Base-by-base conservation (phyloP, 305 asterid species). In the Fraxinus sp. region DNA sequence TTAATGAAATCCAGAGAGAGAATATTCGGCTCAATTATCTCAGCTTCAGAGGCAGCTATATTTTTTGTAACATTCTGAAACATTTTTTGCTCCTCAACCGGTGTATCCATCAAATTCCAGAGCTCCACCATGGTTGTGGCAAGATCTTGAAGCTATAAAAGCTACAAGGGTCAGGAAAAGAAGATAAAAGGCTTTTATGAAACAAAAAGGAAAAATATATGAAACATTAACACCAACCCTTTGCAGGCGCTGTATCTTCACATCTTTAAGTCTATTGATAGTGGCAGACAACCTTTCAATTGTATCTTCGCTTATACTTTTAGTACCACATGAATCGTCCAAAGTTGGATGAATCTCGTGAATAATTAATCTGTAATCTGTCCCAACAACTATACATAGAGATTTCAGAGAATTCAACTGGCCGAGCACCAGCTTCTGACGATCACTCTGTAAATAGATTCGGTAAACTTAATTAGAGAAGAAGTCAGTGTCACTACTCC, bases 61-160 rank as follows among this genome's bases (percentile, higher is more conserved):
- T 86, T 83, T 57, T 88, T 79, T 16, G 90, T 91, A 73, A 92
- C 92, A 82, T 91, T 87, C 81, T 92, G 97, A 85, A 91, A 96
- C 77, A 62, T 85, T 22, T 87, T 91, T 83, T 92, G 99, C 89
- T 94, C 98, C 88, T 87, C 91, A 35, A 80, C 86, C 77, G 98
- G 95, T 66, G 94, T 91, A 85, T 94, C 98, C 97, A 96, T 94
- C 88, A 96, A 88, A 83, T 86, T 91, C 99, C 97, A 96, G 55
- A 96, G 94, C 88, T 93, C 97, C 14, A 92, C 90, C 93, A 92
- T 86, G 87, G 96, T 83, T 79, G 92, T 93, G 55, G 93, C 97
- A 87, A 92, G 94, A 88, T 87, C 91, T 92, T 94, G 97, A 88
- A 96, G 93, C 99, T 94, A 89, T 80, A 82, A 43, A 84, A 14